Base-by-base conservation (phyloP, 495 filamentous ascomycete species). In the Evernia prunastri region DNA sequence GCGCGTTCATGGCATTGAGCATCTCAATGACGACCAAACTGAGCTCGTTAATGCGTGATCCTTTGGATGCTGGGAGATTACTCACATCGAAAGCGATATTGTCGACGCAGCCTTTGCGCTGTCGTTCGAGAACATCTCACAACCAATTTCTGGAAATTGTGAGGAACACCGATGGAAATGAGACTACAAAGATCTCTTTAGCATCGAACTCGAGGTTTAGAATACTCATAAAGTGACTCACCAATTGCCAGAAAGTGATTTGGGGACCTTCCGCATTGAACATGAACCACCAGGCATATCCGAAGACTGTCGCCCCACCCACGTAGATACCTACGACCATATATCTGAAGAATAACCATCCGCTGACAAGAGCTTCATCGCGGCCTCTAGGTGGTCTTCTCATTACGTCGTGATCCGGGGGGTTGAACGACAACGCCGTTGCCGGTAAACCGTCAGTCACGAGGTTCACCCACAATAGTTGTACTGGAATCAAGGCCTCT, bases 221-320 rank as follows among this genome's bases (percentile, higher is more conserved):
- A 40, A 47, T 17, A 40, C 56, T 49, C 15, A 18, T 33, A 7
- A 42, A 15, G 35, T 13, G n/a, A 72, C 82, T 73, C 77, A 86
- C 83, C 67, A 99, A 76, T 71, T 99, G 91, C 76, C 84, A 93
- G 79, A 96, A 95, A 58, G 81, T 88, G 76, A 99, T 97, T 70
- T 92, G 87, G 51, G 95, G 95, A 0, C 95, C 95, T 66, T 90
- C 88, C 35, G 86, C 78, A 76, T 97, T 91, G 79, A 89, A 96
- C 86, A 97, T 89, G 80, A 99, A 99, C 91, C 92, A 97, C 95
- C 95, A 99, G 33, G 92, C 93, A 73, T 99, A 99, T 39, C 95
- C 95, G 73, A 89, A 91, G 4, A 99, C 95, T 10, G 95, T 99
- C 49, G 95, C 95, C 39, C 87, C 83, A 69, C 95, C 95, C 61